phyloP scores from a whole-genome alignment of 2,329 filamentous ascomycete species.

The Zarea fungicola region DNA sequence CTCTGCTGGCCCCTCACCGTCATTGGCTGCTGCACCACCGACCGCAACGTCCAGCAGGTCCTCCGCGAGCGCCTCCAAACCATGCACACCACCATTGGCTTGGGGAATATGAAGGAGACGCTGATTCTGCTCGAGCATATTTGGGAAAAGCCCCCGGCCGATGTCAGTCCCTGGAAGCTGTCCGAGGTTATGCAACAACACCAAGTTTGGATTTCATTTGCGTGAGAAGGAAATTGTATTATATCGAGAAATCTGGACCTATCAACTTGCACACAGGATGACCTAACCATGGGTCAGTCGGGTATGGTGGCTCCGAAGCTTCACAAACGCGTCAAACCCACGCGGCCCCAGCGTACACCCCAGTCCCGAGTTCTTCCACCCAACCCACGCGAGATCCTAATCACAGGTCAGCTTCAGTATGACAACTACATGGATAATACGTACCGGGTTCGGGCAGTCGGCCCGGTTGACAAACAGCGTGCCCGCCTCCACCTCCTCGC shows the following conservation, averaged over 20 bases:
- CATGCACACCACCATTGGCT: constrained; percentile 33
- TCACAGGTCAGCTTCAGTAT: not conserved
- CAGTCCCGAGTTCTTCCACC: constrained; percentile 95
- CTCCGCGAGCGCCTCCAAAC: constrained; percentile 28
- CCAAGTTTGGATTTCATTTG: constrained; percentile 45
- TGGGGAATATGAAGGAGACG: constrained; percentile 42
- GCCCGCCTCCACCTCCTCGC: constrained; percentile 79
- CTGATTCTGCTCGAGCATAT: constrained; percentile 36
- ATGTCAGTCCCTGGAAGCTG: constrained; percentile 38
- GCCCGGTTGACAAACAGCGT: constrained; percentile 95
- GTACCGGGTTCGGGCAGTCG: constrained; percentile 85
- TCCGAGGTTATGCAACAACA: constrained; percentile 40
- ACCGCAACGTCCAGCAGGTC: constrained; percentile 30
- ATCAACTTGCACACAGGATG: not conserved
- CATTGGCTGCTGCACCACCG: constrained; percentile 31
- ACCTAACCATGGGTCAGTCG: constrained; percentile 2
- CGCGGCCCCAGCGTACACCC: constrained; percentile 87
- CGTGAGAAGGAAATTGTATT: constrained; percentile 22
- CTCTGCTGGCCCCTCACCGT: constrained; percentile 36
- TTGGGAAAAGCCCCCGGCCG: constrained; percentile 30
- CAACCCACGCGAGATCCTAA: constrained; percentile 87
- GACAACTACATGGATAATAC: constrained; percentile 30
- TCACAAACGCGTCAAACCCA: constrained; percentile 93
- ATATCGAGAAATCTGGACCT: not conserved
- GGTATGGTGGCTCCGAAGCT: constrained; percentile 84